Base-by-base conservation (phyloP, 1,284 basidiomycete species). In the Cyathus pygmaeus region DNA sequence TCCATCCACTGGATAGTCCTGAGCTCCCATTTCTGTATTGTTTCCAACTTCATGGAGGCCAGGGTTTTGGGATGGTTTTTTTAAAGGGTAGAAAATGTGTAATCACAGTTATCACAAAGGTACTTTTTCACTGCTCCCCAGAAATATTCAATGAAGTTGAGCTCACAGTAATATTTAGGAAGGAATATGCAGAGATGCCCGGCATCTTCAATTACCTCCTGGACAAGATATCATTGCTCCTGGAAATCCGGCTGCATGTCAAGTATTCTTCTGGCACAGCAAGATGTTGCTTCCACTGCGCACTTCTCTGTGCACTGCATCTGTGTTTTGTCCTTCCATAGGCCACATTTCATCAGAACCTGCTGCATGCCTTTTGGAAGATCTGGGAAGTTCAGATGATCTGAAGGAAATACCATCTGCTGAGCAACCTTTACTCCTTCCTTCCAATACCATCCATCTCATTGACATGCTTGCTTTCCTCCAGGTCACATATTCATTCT, bases 401-500 rank as follows among this genome's bases (percentile, higher is more conserved):
- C 61, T 3, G 64, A 9, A 19, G 74, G 70, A 57, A 76, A 80
- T 4, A 72, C 60, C 76, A 82, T 81, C 15, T 42, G 19, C 60
- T 82, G 79, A 1, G 52, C 55, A 33, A 79, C 53, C 44, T 59
- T 65, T 13, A 55, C 5, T 1, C 74, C 71, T 53, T 70, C 41
- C 7, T 53, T 17, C 4, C 65, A 42, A 55, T 62, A 80, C 79
- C 75, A 80, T 1, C 77, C 73, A 69, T 77, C 59, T 2, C 61
- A 63, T 64, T 79, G 59, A 1, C 42, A 53, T 2, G 77, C 70
- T 55, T 82, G 80, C 55, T 79, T 80, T 7, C 79, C 79, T n/a
- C 76, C 77, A n/a, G 76, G 79, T 19, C 65, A 56, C 1, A 77
- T 2, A 65, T 82, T 81, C 76, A 82, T 81, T 0, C 64, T 56